These are phyloP conservation scores for Strobilomyces confusus DNA, from an alignment of 768 basidiomycete species.

Conservation along the genomic window DNA sequence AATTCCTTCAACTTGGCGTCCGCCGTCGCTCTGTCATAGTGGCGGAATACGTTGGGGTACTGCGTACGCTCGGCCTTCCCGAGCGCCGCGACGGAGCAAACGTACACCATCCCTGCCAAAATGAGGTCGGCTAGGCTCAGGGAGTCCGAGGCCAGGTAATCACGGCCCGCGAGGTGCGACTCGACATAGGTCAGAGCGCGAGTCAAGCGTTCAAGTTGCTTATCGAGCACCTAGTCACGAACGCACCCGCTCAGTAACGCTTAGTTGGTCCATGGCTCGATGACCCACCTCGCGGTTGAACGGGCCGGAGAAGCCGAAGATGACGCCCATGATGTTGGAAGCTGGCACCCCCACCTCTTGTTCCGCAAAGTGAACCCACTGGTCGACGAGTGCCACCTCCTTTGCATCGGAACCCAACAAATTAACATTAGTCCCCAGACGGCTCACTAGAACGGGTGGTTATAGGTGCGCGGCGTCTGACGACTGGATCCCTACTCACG, in stretches of 20 bases:
- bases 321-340: background rate
- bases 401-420: too few species aligned
- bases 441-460: slow-evolving; percentile 6
- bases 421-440: slow-evolving; percentile 7
- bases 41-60: too few species aligned
- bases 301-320: background rate
- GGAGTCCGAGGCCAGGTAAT: slow-evolving; percentile 11
- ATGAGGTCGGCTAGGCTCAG: slow-evolving; percentile 19
- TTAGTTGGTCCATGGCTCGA: background rate
- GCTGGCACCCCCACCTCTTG: slow-evolving; percentile 2
- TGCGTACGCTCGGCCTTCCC: slow-evolving; percentile 13
- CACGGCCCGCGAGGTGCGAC: too few species aligned
- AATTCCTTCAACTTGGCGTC: slow-evolving; percentile 10
- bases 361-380: too few species aligned
- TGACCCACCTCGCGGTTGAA: slow-evolving; percentile 10
- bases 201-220: background rate
- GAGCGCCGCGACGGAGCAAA: background rate
- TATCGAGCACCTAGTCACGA: background rate
- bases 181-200: slow-evolving; percentile 15
- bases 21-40: slow-evolving; percentile 14
- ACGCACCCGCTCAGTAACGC: too few species aligned
- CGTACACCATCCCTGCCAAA: slow-evolving; percentile 1
- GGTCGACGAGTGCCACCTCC: too few species aligned
- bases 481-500: slow-evolving; percentile 2
- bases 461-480: too few species aligned